Percentiles rank a stretch among this genome's conserved stretches.
phyloP scores from a whole-genome alignment of 2,329 filamentous ascomycete species.

The Aspergillus thermomutatus region DNA sequence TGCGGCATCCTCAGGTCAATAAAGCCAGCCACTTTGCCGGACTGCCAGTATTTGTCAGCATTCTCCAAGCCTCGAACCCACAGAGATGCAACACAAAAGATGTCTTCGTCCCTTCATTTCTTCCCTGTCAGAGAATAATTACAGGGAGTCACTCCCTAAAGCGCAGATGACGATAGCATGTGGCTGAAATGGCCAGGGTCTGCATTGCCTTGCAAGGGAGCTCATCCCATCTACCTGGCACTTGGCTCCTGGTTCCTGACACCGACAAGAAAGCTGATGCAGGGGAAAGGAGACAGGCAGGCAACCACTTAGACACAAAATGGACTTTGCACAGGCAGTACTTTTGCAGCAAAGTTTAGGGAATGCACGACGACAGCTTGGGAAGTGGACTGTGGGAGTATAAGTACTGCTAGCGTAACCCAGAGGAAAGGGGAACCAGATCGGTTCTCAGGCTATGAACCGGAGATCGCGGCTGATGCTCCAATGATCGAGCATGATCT shows the following conservation, averaged over 20 bases:
- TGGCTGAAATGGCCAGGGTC: background rate
- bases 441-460: constrained; percentile 7
- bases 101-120: background rate
- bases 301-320: background rate
- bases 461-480: constrained; percentile 5
- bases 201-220: constrained; percentile 6
- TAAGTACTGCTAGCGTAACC: background rate
- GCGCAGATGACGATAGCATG: background rate
- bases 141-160: no score
- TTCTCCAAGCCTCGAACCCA: background rate
- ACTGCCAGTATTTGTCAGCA: background rate
- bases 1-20: background rate
- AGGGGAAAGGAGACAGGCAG: background rate
- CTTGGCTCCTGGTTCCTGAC: constrained; percentile 7
- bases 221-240: constrained; percentile 16
- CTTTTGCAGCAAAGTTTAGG: constrained; percentile 3
- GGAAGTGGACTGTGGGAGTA: no score
- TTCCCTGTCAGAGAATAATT: background rate
- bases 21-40: background rate
- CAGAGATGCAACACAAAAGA: background rate
- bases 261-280: background rate
- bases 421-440: constrained; percentile 3
- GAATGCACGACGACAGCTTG: background rate
- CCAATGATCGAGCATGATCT: constrained; percentile 14
- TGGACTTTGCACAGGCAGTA: background rate